A percentile compares a stretch with the other conserved stretches of the same genome.
These are phyloP conservation scores for Obelidium mucronatum DNA, from an alignment of 192 early-diverging fungal genomes.

Conservation along the genomic window DNA sequence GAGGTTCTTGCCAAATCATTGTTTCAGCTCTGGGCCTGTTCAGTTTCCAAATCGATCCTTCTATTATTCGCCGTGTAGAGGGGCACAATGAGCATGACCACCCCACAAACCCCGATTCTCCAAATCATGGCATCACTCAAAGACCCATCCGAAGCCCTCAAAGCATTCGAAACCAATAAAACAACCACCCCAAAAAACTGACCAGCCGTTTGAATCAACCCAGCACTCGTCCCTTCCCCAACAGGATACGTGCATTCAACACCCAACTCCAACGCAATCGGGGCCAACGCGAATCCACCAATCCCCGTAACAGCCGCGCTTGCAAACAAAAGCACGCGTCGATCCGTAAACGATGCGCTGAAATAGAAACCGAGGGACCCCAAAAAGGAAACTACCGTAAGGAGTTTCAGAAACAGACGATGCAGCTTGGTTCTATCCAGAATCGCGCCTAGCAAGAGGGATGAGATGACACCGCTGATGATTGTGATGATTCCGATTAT, in stretches of 20 bases:
- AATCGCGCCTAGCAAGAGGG: slow-evolving; percentile 57
- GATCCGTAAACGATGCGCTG: slow-evolving; percentile 16
- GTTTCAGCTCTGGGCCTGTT: too few relatives aligned
- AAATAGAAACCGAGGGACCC: slow-evolving; percentile 37
- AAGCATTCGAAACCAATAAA: slow-evolving; percentile 38
- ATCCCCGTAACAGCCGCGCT: slow-evolving; percentile 35
- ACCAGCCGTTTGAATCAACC: slow-evolving; percentile 33
- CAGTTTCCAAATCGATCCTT: slow-evolving; percentile 29
- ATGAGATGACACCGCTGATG: slow-evolving; percentile 64
- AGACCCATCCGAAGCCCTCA: slow-evolving; percentile 12
- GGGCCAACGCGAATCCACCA: slow-evolving; percentile 36
- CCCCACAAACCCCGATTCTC: not conserved
- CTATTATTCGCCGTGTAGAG: slow-evolving; percentile 21
- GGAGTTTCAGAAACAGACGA: slow-evolving; percentile 48
- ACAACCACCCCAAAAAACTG: slow-evolving; percentile 30
- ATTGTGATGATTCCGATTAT: slow-evolving; percentile 65
- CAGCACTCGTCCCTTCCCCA: slow-evolving; percentile 38
- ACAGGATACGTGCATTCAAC: slow-evolving; percentile 45
- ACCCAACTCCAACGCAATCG: slow-evolving; percentile 39
- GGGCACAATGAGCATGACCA: not conserved
- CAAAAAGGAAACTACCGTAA: not conserved
- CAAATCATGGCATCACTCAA: slow-evolving; percentile 2
- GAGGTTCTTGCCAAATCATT: too few relatives aligned
- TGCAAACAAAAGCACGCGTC: slow-evolving; percentile 13
- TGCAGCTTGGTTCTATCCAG: slow-evolving; percentile 67